Evolutionary conservation across 2,329 filamentous ascomycete species (phyloP).

Genomic region (Alternaria ethzedia): DNA sequence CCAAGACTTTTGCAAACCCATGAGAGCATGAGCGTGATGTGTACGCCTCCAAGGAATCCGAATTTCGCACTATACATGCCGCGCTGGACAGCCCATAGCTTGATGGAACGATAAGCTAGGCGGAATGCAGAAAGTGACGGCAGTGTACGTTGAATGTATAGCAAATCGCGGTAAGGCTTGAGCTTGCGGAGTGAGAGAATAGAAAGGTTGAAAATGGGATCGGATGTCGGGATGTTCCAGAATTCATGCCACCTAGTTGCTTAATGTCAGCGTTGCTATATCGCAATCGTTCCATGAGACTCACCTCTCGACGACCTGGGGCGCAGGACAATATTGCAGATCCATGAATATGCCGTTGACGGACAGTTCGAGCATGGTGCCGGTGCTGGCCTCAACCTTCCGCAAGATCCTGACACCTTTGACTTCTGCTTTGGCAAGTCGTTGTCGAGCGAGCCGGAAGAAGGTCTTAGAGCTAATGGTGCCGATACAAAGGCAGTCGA

Average conservation of each 20-base stretch:
- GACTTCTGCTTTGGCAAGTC: slow-evolving; percentile 57
- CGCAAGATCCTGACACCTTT: slow-evolving; percentile 60
- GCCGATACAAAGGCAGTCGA: slow-evolving; percentile 71
- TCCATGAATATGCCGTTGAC: slow-evolving; percentile 66
- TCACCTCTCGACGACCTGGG: slow-evolving; percentile 60
- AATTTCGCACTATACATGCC: slow-evolving; percentile 71
- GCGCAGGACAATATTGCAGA: slow-evolving; percentile 70
- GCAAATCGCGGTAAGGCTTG: slow-evolving; percentile 68
- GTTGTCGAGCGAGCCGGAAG: slow-evolving; percentile 64
- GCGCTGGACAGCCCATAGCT: slow-evolving; percentile 65
- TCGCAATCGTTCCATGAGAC: not conserved
- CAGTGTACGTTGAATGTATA: slow-evolving; percentile 65
- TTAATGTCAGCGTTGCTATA: slow-evolving; percentile 7
- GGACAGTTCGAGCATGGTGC: slow-evolving; percentile 69
- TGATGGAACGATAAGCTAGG: slow-evolving; percentile 65
- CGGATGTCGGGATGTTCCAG: slow-evolving; percentile 54
- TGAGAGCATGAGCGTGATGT: slow-evolving; percentile 67
- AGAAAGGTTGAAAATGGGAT: slow-evolving; percentile 63
- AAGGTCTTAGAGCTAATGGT: slow-evolving; percentile 67
- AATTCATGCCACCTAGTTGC: slow-evolving; percentile 46
- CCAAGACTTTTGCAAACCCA: slow-evolving; percentile 62
- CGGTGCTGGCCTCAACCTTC: slow-evolving; percentile 64
- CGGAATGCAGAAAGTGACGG: slow-evolving; percentile 66
- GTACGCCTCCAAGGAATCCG: slow-evolving; percentile 69
- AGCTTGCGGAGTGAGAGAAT: slow-evolving; percentile 65